These are phyloP conservation scores for Agrostemma githago DNA, from an alignment of 148 eudicot species.

Conservation along the genomic window DNA sequence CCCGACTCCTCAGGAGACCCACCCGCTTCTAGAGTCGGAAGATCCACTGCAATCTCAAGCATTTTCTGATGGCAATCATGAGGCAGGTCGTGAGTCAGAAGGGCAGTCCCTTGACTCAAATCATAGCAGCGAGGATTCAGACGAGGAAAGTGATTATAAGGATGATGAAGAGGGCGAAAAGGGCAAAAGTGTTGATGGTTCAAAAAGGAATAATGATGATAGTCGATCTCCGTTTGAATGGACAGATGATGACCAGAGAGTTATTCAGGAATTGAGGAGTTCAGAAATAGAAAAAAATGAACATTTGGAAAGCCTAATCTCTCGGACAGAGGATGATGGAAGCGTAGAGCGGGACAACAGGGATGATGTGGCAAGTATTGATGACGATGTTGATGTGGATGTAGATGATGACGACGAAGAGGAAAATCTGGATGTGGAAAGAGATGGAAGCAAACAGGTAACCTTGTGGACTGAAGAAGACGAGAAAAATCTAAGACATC, in stretches of 20 bases:
- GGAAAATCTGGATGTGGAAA: slow-evolving; percentile 19
- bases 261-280: slow-evolving; percentile 35
- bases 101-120: slow-evolving; percentile 23
- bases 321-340: slow-evolving; percentile 24
- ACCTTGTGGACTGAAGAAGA: slow-evolving; percentile 68
- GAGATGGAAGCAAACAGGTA: slow-evolving; percentile 28
- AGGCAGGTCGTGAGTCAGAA: slow-evolving; percentile 24
- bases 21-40: slow-evolving; percentile 40
- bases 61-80: slow-evolving; percentile 20
- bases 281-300: slow-evolving; percentile 45
- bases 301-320: slow-evolving; percentile 44
- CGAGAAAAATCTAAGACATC: slow-evolving; percentile 52
- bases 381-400: slow-evolving; percentile 31
- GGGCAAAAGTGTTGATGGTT: slow-evolving; percentile 18
- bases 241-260: slow-evolving; percentile 47
- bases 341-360: not conserved
- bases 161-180: slow-evolving; percentile 22
- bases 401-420: slow-evolving; percentile 44
- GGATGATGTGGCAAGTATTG: slow-evolving; percentile 16
- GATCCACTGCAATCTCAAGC: slow-evolving; percentile 20
- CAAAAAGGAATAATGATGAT: slow-evolving; percentile 19
- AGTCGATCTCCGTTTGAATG: slow-evolving; percentile 30
- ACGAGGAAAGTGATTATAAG: slow-evolving; percentile 11
- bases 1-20: slow-evolving; percentile 44
- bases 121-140: slow-evolving; percentile 25